phyloP scores from a whole-genome alignment of 2,329 filamentous ascomycete genomes.

The Penicillium fuscoglaucum region DNA sequence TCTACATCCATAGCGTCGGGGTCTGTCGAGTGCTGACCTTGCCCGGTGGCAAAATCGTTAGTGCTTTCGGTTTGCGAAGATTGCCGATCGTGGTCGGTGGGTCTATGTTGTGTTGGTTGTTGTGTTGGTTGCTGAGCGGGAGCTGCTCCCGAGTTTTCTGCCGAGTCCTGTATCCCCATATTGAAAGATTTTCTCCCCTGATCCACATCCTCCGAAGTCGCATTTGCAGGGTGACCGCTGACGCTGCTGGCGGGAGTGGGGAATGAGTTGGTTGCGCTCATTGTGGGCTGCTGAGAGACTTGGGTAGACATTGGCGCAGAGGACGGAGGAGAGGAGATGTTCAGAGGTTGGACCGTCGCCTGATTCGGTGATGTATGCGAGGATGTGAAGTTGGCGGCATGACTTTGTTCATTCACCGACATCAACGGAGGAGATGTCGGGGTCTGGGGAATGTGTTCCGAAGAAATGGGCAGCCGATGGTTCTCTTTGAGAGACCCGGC shows the following conservation, averaged over 20 bases:
- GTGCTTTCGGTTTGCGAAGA: conserved; percentile 16
- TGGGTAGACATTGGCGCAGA: conserved; percentile 47
- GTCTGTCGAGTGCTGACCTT: conserved; percentile 20
- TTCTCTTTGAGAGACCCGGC: conserved; percentile 42
- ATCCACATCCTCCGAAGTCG: conserved; percentile 39
- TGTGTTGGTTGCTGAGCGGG: conserved; percentile 21
- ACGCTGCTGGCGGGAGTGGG: conserved; percentile 50
- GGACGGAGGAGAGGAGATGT: conserved; percentile 44
- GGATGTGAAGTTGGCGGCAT: conserved; percentile 49
- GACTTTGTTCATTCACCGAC: conserved; percentile 51
- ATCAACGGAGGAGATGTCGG: conserved; percentile 51
- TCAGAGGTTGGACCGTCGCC: conserved; percentile 43
- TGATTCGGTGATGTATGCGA: conserved; percentile 48
- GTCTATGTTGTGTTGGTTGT: conserved; percentile 30
- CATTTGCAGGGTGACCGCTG: conserved; percentile 36
- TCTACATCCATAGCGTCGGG: conserved; percentile 45
- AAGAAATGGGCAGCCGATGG: conserved; percentile 29
- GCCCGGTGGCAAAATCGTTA: conserved; percentile 25
- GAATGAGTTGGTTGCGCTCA: conserved; percentile 45
- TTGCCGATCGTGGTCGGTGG: conserved; percentile 39
- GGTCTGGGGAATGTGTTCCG: conserved; percentile 39
- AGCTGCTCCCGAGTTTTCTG: conserved; percentile 18
- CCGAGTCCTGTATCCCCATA: conserved; percentile 24
- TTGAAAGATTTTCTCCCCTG: conserved; percentile 34
- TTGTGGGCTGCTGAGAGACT: conserved; percentile 42